These are phyloP conservation scores for Ramaria sp. DNA, from an alignment of 768 basidiomycete species.

Conservation along the genomic window DNA sequence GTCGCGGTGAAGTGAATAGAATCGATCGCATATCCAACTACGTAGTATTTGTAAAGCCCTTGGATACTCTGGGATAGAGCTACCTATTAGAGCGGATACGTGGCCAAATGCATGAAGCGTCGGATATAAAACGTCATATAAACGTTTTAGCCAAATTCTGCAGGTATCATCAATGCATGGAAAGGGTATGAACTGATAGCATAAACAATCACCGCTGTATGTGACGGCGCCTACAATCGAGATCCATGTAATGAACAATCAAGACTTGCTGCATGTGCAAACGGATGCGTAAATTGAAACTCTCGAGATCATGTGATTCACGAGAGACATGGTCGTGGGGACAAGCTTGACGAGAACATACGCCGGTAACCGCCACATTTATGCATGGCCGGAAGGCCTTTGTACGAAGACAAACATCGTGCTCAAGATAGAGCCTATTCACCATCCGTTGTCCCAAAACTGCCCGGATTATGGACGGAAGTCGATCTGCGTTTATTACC, in stretches of 20 bases:
- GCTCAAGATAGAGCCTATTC: conserved; percentile 21
- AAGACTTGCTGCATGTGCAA: conserved; percentile 39
- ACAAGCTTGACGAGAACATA: conserved; percentile 26
- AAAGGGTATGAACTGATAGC: neutral
- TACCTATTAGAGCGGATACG: neutral
- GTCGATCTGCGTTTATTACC: neutral
- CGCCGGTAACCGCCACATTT: conserved; percentile 18
- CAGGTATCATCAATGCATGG: neutral
- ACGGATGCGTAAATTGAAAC: conserved; percentile 32
- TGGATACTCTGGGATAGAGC: conserved; percentile 28
- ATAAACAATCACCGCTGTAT: neutral
- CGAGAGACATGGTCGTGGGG: conserved; percentile 24
- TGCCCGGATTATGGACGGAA: neutral
- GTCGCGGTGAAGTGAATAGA: conserved; percentile 21
- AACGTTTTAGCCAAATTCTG: conserved; percentile 34
- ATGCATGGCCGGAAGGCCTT: conserved; percentile 31
- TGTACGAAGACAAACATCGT: conserved; percentile 20
- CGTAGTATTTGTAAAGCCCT: conserved; percentile 27
- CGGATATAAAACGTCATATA: conserved; percentile 43
- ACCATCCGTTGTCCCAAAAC: neutral
- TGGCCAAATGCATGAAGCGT: conserved; percentile 36
- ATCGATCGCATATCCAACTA: conserved; percentile 33
- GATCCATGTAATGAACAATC: conserved; percentile 25
- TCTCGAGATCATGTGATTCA: conserved; percentile 18
- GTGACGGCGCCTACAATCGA: neutral